Evolutionary conservation across 768 basidiomycete species (phyloP).

Genomic region (Kockovaella imperatae): DNA sequence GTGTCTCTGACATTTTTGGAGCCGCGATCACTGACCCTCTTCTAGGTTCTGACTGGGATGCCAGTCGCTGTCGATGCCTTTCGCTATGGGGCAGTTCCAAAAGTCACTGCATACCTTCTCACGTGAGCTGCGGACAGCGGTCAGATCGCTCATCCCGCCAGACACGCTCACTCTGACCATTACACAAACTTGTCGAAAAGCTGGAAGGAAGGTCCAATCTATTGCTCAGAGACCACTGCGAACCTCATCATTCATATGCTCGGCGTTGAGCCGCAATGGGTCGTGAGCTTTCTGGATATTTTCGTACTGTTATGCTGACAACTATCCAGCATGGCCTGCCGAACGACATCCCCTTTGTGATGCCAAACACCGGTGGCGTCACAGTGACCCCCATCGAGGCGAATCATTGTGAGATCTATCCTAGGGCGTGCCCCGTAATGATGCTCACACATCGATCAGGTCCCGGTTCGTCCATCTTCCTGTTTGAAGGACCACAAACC

Average conservation of each 20-base stretch:
- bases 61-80: slow-evolving; percentile 98
- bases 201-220: slow-evolving; percentile 89
- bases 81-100: slow-evolving; percentile 82
- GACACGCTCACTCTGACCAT: slow-evolving; percentile 95
- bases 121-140: slow-evolving; percentile 54
- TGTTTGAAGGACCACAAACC: slow-evolving; percentile 88
- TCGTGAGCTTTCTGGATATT: slow-evolving; percentile 44
- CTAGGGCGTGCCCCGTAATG: background rate
- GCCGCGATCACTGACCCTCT: too few relatives aligned
- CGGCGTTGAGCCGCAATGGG: slow-evolving; percentile 78
- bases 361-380: slow-evolving; percentile 79
- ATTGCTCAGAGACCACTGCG: slow-evolving; percentile 89
- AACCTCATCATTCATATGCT: slow-evolving; percentile 89
- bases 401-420: slow-evolving; percentile 67
- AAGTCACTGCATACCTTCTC: slow-evolving; percentile 80
- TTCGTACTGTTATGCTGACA: background rate
- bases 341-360: slow-evolving; percentile 62
- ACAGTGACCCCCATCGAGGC: slow-evolving; percentile 91
- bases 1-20: background rate
- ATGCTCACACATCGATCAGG: slow-evolving; percentile 38
- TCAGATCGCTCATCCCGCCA: slow-evolving; percentile 41
- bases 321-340: slow-evolving; percentile 58
- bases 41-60: slow-evolving; percentile 80
- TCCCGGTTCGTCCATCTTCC: slow-evolving; percentile 87
- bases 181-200: slow-evolving; percentile 82